Base-by-base conservation (phyloP, 2,329 filamentous ascomycete genomes). In the Hypoxylon sp. region DNA sequence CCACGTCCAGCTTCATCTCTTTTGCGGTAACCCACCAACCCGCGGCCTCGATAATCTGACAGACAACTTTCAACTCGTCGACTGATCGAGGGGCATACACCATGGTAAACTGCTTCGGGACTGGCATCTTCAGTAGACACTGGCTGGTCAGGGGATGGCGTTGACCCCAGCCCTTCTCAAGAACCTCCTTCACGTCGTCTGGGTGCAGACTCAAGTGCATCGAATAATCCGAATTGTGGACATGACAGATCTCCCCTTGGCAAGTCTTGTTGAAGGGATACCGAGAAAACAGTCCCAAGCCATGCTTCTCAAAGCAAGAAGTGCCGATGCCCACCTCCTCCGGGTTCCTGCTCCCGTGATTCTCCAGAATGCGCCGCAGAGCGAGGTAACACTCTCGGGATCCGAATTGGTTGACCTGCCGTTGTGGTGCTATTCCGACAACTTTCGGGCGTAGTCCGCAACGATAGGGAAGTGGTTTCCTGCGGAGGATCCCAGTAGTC, bases 151-250 rank as follows among this genome's bases (percentile, higher is more conserved):
- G 80, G 1, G 87, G 89, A 71, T 90, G 89, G 33, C 88, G 81
- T 81, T 97, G 90, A 0, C 91, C 94, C 93, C 94, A 97, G 1
- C 93, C 92, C 68, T 88, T 89, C 72, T 90, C 86, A 24, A 97
- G 81, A 17, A 96, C 86, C 56, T 91, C 83, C 73, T 85, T 88
- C 56, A 92, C 92, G 76, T 97, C 94, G 46, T 91, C 87, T 0
- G 93, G 92, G 75, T 96, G 93, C 57, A 97, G 84, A 53, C 89
- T 92, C 81, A 96, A 84, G 79, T 97, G 94, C 85, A 96, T 84
- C 3, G 89, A 92, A 67, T 91, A 88, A 72, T 96, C 93, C 24
- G 86, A 90, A 53, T 90, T 87, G 79, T 97, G 94, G 10, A 93
- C 88, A 78, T 97, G 94, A 74, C 89, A 92, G 47, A 97, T 87